phyloP scores from a whole-genome alignment of 2,329 filamentous ascomycete species.

The Aspergillus tubingensis region DNA sequence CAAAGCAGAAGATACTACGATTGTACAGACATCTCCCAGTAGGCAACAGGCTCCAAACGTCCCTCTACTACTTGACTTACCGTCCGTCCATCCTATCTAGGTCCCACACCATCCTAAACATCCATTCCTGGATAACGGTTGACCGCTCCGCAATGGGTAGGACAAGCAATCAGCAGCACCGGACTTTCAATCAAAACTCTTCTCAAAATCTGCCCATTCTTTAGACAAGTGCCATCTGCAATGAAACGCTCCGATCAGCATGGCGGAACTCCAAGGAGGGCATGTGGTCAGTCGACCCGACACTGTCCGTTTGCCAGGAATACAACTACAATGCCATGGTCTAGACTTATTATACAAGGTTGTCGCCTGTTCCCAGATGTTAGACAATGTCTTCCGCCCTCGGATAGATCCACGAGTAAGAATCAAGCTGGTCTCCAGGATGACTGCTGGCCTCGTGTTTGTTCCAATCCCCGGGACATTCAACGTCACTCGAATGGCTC shows the following conservation, averaged over 20 bases:
- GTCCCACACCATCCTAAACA: background rate
- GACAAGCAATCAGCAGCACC: background rate
- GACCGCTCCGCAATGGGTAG: background rate
- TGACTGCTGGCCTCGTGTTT: conserved; percentile 3
- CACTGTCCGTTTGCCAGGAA: background rate
- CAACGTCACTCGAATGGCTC: background rate
- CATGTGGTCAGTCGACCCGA: conserved; percentile 7
- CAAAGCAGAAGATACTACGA: background rate
- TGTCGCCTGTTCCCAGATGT: conserved; percentile 3
- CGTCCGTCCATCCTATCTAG: background rate
- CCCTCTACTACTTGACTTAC: background rate
- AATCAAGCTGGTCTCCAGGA: background rate
- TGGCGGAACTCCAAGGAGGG: background rate
- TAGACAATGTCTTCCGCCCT: conserved; percentile 5
- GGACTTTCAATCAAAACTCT: background rate
- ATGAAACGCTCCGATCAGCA: background rate
- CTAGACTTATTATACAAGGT: conserved; percentile 2
- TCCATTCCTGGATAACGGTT: background rate
- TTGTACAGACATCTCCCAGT: background rate
- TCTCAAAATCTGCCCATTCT: background rate
- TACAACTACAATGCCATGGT: background rate
- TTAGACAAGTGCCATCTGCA: background rate
- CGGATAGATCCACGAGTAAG: conserved; percentile 2
- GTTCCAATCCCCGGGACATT: background rate
- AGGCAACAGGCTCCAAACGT: background rate